Conservation (phyloP, 2,329 filamentous ascomycete species). For the Cercospora sp. region DNA sequence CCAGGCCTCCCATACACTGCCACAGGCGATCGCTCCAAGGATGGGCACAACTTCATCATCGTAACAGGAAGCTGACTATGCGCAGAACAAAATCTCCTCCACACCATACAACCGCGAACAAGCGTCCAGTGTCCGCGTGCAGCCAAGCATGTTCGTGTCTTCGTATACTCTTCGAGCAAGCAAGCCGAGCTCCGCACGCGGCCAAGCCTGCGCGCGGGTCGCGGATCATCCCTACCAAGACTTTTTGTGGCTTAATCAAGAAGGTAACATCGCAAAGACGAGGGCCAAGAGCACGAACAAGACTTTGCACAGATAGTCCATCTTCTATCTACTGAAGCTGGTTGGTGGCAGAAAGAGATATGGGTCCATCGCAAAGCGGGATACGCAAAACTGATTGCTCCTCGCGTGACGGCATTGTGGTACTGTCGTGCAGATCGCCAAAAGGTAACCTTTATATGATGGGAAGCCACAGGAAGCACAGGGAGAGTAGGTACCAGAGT, state of each 20-base stretch:
- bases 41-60: background rate
- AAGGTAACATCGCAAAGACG: conserved; percentile 18
- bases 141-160: background rate
- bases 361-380: background rate
- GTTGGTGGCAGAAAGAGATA: conserved; percentile 10
- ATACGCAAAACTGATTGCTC: background rate
- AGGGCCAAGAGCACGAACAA: conserved; percentile 14
- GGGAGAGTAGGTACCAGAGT: background rate
- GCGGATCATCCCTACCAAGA: conserved; percentile 14
- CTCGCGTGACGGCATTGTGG: conserved; percentile 6
- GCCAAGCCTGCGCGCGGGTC: conserved; percentile 2
- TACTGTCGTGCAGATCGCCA: conserved; percentile 1
- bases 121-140: background rate
- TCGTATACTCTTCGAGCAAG: conserved; percentile 10
- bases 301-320: conserved; percentile 4
- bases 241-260: conserved; percentile 15
- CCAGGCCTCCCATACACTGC: background rate
- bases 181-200: conserved; percentile 10
- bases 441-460: conserved; percentile 7
- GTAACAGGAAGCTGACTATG: background rate
- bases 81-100: background rate
- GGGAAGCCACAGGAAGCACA: background rate
- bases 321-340: background rate
- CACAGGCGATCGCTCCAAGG: background rate
- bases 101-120: background rate